phyloP scores from a whole-genome alignment of 495 filamentous ascomycete species.

The Tuber indicum region DNA sequence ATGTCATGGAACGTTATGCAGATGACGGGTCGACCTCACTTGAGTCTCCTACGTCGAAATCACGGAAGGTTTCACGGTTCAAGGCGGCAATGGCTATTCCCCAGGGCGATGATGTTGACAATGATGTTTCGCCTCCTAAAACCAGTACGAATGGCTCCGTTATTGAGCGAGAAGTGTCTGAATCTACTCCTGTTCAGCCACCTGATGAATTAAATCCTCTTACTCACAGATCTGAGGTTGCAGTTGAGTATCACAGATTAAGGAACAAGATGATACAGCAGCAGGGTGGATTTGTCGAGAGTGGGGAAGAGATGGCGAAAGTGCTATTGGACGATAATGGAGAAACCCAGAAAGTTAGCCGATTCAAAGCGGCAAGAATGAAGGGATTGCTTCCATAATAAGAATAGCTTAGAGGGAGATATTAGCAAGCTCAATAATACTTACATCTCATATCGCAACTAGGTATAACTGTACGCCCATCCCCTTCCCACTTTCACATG shows the following conservation, averaged over 20 bases:
- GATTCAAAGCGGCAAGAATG: slow-evolving; percentile 81
- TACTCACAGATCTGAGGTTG: slow-evolving; percentile 67
- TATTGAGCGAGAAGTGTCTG: slow-evolving; percentile 22
- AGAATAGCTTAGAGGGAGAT: background rate
- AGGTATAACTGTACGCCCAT: background rate
- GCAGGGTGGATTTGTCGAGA: slow-evolving; percentile 65
- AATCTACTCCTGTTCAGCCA: slow-evolving; percentile 45
- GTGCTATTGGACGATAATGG: slow-evolving; percentile 55
- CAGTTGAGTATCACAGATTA: slow-evolving; percentile 69
- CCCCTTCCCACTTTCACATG: background rate
- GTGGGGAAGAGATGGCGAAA: slow-evolving; percentile 55
- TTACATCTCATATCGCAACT: background rate
- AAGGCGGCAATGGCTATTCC: slow-evolving; percentile 41
- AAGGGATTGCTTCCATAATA: slow-evolving; percentile 19
- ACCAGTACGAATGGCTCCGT: slow-evolving; percentile 25
- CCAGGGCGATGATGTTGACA: background rate
- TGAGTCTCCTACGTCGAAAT: slow-evolving; percentile 29
- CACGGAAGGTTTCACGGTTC: slow-evolving; percentile 46
- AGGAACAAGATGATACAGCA: slow-evolving; percentile 72
- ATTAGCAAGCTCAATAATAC: background rate
- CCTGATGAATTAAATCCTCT: slow-evolving; percentile 68
- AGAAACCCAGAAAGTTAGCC: slow-evolving; percentile 65
- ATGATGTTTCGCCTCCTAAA: slow-evolving; percentile 21
- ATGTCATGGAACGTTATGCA: slow-evolving; percentile 35
- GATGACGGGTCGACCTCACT: background rate